Base-by-base conservation (phyloP, 768 basidiomycete genomes). In the Omphalotus guepiniiformis region DNA sequence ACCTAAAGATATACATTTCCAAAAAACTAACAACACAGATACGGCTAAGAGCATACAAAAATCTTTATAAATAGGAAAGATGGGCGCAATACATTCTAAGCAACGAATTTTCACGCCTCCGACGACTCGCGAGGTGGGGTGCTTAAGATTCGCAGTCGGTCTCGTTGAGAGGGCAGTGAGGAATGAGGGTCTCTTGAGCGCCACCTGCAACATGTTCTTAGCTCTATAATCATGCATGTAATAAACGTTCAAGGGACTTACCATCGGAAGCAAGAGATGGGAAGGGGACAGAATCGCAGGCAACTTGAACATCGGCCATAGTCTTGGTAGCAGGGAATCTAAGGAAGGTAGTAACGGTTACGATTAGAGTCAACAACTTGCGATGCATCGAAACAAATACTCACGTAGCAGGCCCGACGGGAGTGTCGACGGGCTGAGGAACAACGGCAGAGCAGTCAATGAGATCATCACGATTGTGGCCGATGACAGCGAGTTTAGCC, bases 381-480 rank as follows among this genome's bases (percentile, higher is more conserved):
- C n/a, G n/a, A n/a, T n/a, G n/a, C n/a, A n/a, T n/a, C 4, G 9
- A 3, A 1, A 6, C 11, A 6, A 39, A 19, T 22, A 35, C 42
- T 44, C 18, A 46, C 44, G 34, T 36, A 7, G 44, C 34, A 16
- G 44, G 32, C n/a, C 19, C 26, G 29, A 18, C 28, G n/a, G 38
- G 47, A 65, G 51, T 36, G 61, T 63, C 22, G 52, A 55, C 51
- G 45, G 48, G 21, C 25, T 47, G 34, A 9, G 56, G 56, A 21
- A 58, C 53, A 23, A 56, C 53, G 23, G 53, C 55, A 15, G 57
- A 54, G 47, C 57, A 58, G 25, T 58, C 57, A 16, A 52, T 40
- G 13, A 58, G 37, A 21, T 52, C 36, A 9, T 27, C 15, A 7
- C 35, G 23, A 37, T 52, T 42, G 18, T 58, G 57, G 13, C 57